Evolutionary conservation across 73 alveolate species (phyloP).

Genomic region (Breviolum minutum): DNA sequence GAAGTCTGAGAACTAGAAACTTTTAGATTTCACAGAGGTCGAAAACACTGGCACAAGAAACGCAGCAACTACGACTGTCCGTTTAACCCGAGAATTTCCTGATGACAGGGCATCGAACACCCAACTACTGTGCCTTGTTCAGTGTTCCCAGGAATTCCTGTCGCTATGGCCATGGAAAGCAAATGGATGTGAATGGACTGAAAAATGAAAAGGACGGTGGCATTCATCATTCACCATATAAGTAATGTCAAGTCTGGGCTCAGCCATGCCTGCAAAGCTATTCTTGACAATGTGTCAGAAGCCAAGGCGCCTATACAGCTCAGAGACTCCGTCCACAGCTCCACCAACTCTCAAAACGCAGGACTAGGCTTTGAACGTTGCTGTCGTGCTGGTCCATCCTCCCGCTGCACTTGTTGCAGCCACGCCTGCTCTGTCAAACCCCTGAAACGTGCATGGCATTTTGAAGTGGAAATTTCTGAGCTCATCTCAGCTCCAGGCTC

Average conservation of each 20-base stretch:
- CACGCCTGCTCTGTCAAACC: not conserved
- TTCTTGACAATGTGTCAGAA: not conserved
- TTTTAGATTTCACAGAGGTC: not conserved
- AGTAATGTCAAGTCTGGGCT: not conserved
- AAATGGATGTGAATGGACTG: not conserved
- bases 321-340: not conserved
- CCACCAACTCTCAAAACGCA: not conserved
- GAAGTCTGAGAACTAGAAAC: not conserved
- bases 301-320: not conserved
- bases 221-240: not conserved
- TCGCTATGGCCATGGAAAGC: not conserved
- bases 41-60: not conserved
- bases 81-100: not conserved
- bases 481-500: not conserved
- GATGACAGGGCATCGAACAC: too few species aligned
- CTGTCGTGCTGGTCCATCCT: constrained; percentile 6
- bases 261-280: not conserved
- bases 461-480: not conserved
- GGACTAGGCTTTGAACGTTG: not conserved
- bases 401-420: not conserved
- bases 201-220: not conserved
- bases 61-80: not conserved
- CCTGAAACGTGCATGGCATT: not conserved
- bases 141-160: not conserved
- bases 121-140: not conserved